phyloP scores from a whole-genome alignment of 2,329 filamentous ascomycete species.

The Nothophoma quercina region DNA sequence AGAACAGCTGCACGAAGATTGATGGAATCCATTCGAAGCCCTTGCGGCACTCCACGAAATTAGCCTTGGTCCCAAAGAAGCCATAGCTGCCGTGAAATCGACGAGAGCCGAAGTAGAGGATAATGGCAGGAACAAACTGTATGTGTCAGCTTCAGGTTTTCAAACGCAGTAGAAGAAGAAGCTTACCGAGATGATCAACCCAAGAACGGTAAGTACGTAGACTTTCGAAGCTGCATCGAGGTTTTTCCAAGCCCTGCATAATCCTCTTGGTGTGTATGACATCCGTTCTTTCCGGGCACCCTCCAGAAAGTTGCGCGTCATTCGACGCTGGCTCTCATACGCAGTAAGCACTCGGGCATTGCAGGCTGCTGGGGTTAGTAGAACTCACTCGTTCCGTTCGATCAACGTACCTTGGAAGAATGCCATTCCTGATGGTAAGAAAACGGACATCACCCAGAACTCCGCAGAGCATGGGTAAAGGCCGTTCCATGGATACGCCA shows the following conservation, averaged over 20 bases:
- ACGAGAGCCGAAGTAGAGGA: conserved; percentile 69
- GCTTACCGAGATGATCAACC: conserved; percentile 42
- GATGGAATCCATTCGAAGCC: conserved; percentile 69
- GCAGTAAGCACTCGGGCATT: conserved; percentile 48
- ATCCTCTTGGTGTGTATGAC: conserved; percentile 37
- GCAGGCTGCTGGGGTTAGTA: conserved; percentile 31
- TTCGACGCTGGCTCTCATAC: conserved; percentile 46
- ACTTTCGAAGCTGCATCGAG: conserved; percentile 47
- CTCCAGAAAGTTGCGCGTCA: conserved; percentile 45
- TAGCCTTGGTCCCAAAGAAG: conserved; percentile 59
- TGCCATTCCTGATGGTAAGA: conserved; percentile 49
- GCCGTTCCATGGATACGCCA: conserved; percentile 49
- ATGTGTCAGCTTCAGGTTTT: conserved; percentile 21
- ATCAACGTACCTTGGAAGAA: conserved; percentile 48
- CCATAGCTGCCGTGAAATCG: conserved; percentile 68
- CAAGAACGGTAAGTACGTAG: conserved; percentile 39
- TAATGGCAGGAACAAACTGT: conserved; percentile 65
- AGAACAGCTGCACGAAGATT: conserved; percentile 48
- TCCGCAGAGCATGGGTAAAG: conserved; percentile 47
- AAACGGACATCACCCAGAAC: conserved; percentile 51
- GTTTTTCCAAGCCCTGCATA: conserved; percentile 39
- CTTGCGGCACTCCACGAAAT: conserved; percentile 53
- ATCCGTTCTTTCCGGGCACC: conserved; percentile 45
- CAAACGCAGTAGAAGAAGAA: not conserved
- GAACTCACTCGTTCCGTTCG: too few species aligned